A percentile compares a stretch with the other conserved stretches of the same genome.
These are phyloP conservation scores for Pythium utonaiense DNA, from an alignment of 352 stramenopile species.

Conservation along the genomic window DNA sequence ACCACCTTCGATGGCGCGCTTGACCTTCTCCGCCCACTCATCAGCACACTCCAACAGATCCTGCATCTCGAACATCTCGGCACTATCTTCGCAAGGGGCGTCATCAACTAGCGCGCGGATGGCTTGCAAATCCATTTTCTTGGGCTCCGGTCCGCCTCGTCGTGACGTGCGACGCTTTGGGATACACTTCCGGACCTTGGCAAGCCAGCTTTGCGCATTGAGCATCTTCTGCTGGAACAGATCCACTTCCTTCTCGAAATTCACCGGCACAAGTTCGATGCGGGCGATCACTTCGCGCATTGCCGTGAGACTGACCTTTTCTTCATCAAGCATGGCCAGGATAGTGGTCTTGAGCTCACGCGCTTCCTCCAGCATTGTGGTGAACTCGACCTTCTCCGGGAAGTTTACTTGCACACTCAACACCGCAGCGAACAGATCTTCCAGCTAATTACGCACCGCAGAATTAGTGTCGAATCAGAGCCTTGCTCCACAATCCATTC, in stretches of 20 bases:
- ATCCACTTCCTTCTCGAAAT: slow-evolving; percentile 77
- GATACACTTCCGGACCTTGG: slow-evolving; percentile 85
- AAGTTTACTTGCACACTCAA: slow-evolving; percentile 55
- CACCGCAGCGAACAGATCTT: slow-evolving; percentile 40
- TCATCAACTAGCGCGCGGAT: slow-evolving; percentile 84
- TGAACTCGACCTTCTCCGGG: slow-evolving; percentile 47
- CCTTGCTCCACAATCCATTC: not conserved
- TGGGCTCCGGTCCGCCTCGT: slow-evolving; percentile 42
- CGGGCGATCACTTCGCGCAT: slow-evolving; percentile 79
- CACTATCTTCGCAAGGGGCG: slow-evolving; percentile 80
- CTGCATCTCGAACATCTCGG: slow-evolving; percentile 89
- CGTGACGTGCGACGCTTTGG: slow-evolving; percentile 70
- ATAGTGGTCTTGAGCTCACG: slow-evolving; percentile 62
- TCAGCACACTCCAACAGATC: slow-evolving; percentile 85
- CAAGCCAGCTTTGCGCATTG: slow-evolving; percentile 78
- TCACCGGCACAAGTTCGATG: slow-evolving; percentile 83
- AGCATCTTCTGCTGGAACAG: slow-evolving; percentile 85
- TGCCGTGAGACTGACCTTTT: slow-evolving; percentile 79
- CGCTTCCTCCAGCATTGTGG: slow-evolving; percentile 54
- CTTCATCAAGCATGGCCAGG: slow-evolving; percentile 57
- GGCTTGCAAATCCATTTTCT: slow-evolving; percentile 79
- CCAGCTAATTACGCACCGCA: slow-evolving; percentile 21
- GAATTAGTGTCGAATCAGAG: not conserved
- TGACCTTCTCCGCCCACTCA: slow-evolving; percentile 78
- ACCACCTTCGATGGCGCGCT: slow-evolving; percentile 68